Evolutionary conservation across 768 basidiomycete genomes (phyloP).

Genomic region (Serpula lacrymans): DNA sequence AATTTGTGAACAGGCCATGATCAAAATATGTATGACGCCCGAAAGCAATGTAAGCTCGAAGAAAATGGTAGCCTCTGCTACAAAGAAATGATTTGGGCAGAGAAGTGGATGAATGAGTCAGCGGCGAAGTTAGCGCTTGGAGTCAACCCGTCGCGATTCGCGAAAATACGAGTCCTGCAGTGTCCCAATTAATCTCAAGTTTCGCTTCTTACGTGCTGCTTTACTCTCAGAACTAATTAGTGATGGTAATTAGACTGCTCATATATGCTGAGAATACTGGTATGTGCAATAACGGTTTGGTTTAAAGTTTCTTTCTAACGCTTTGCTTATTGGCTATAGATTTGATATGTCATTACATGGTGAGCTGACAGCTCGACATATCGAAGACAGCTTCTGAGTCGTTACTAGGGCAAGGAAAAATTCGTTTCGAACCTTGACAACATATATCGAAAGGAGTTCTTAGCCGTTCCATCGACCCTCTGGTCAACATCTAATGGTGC

Average conservation of each 20-base stretch:
- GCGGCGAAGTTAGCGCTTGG: constrained; percentile 44
- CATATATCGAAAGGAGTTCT: constrained; percentile 36
- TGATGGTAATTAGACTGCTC: constrained; percentile 47
- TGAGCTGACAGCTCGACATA: constrained; percentile 7
- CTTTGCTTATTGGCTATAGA: constrained; percentile 18
- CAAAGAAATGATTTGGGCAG: constrained; percentile 45
- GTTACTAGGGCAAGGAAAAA: constrained; percentile 35
- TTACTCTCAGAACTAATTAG: constrained; percentile 48
- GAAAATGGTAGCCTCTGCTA: constrained; percentile 36
- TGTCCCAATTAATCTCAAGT: constrained; percentile 41
- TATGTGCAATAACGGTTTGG: constrained; percentile 2
- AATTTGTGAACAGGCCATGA: constrained; percentile 16
- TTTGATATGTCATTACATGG: constrained; percentile 38
- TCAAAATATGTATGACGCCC: constrained; percentile 53
- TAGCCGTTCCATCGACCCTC: constrained; percentile 22
- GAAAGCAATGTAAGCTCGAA: constrained; percentile 41
- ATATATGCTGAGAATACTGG: constrained; percentile 32
- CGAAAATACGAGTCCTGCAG: constrained; percentile 34
- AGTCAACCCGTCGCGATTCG: constrained; percentile 19
- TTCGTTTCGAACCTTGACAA: constrained; percentile 41
- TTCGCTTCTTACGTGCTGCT: constrained; percentile 36
- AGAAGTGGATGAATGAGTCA: constrained; percentile 47
- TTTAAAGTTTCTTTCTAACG: not conserved
- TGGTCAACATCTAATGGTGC: constrained; percentile 34
- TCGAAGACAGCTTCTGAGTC: no score